Evolutionary conservation across 1,284 basidiomycete species (phyloP), one percentile per base, ranked within the genome.

Genomic region (Cerrena zonata): DNA sequence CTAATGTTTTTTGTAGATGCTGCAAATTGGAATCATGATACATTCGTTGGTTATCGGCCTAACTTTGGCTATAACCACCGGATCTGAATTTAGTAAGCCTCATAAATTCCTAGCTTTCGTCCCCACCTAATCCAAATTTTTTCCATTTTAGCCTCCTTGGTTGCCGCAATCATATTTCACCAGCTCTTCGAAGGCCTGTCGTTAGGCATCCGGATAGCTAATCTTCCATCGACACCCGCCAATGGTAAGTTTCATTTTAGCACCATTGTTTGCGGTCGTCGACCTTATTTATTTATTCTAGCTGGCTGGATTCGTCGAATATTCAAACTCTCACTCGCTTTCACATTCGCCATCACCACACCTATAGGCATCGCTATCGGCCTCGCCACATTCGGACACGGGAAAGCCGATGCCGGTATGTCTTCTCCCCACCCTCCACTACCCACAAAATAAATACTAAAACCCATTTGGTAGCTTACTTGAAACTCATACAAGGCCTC

Each of bases 121-220:
- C 47, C 12, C 24, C 43, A 24, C 11, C 43, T 23, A 22, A 10
- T n/a, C 11, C 34, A 23, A 13, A 23, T 24, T 5, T 19, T 26
- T 37, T 24, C 11, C n/a, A 13, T 30, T 15, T 55, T 34, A 89
- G 85, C 83, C 2, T 82, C 86, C 0, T 75, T 90, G 5, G 74
- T 86, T 4, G 78, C 81, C 11, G 88, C 88, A 0, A 79, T 90
- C 36, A 69, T 80, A 44, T 90, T 90, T 62, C 88, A 90, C 61
- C 87, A 90, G 60, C 69, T 89, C 7, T 90, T 90, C 58, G 87
- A 90, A 61, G 87, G 87, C 0, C 73, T 90, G 5, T 87, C 86
- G 1, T 73, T 90, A 21, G 87, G 87, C 2, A 86, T 89, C 48
- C 76, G 87, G 18, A 87, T 89, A 58, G 80, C 87, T 2, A 73